Evolutionary conservation across 2,329 filamentous ascomycete species (phyloP).

Genomic region (Claviceps paspali): DNA sequence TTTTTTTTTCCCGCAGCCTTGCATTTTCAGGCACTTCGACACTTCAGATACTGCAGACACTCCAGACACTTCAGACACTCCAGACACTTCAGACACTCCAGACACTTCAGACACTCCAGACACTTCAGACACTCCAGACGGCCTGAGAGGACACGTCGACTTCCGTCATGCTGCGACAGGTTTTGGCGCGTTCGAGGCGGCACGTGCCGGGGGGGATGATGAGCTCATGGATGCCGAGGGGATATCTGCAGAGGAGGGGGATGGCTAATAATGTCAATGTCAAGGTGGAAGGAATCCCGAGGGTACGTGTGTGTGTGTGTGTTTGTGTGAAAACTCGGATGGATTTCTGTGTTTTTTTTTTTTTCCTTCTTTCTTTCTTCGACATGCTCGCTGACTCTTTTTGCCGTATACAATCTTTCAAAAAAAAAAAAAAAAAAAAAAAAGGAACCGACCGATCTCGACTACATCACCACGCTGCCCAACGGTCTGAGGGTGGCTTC

Average conservation of each 20-base stretch:
- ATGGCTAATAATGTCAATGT: constrained; percentile 18
- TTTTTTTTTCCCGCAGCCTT: no score
- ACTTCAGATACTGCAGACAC: no score
- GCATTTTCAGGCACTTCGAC: no score
- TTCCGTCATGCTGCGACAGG: constrained; percentile 20
- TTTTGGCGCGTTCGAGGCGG: constrained; percentile 17
- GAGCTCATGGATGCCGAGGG: constrained; percentile 11
- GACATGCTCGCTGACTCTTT: no score
- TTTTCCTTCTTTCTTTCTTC: neutral
- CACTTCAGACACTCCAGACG: neutral
- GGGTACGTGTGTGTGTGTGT: constrained; percentile 6
- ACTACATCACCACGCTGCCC: constrained; percentile 71
- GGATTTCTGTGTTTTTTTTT: no score
- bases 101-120: no score
- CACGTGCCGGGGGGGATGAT: constrained; percentile 11
- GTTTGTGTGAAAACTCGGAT: no score
- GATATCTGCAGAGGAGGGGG: constrained; percentile 4
- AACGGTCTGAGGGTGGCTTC: constrained; percentile 93
- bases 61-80: no score
- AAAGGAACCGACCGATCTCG: constrained; percentile 67
- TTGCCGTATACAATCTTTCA: no score
- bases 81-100: no score
- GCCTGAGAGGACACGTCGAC: neutral
- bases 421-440: neutral
- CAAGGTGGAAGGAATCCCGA: constrained; percentile 20